Percentiles rank a stretch among this genome's conserved stretches.
These are phyloP conservation scores for Fallopia convolvulus DNA, from an alignment of 148 eudicot genomes.

Conservation along the genomic window DNA sequence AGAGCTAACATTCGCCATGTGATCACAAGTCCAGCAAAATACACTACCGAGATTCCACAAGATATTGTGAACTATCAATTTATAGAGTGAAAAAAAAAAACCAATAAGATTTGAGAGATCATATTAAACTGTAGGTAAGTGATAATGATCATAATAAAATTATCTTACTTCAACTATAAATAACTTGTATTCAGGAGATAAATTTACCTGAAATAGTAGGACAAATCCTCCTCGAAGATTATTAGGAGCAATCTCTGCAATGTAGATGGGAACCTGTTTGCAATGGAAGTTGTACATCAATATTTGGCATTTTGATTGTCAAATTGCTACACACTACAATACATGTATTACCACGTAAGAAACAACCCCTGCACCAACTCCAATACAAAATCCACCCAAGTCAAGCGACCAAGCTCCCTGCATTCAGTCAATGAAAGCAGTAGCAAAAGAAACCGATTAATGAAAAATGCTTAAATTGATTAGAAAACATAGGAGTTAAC, in stretches of 20 bases:
- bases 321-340: background rate
- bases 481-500: too few species aligned
- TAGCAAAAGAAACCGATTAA: background rate
- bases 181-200: too few species aligned
- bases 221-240: slow-evolving; percentile 21
- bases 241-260: slow-evolving; percentile 28
- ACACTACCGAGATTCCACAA: slow-evolving; percentile 16
- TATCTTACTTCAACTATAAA: background rate
- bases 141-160: background rate
- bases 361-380: slow-evolving; percentile 11
- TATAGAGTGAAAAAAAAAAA: background rate
- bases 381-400: slow-evolving; percentile 10
- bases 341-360: slow-evolving; percentile 1
- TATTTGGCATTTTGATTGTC: background rate
- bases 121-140: background rate
- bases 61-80: slow-evolving; percentile 18
- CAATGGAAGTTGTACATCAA: background rate
- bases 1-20: slow-evolving; percentile 33
- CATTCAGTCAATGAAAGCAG: too few species aligned
- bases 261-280: slow-evolving; percentile 18
- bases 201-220: slow-evolving; percentile 17
- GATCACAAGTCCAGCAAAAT: slow-evolving; percentile 21
- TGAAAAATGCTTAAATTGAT: too few species aligned
- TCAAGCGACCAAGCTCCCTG: slow-evolving; percentile 15
- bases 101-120: background rate